A percentile compares a stretch with the other conserved stretches of the same genome.
Conservation (phyloP, 345 rosid species). For the Diplotaxis tenuifolia region DNA sequence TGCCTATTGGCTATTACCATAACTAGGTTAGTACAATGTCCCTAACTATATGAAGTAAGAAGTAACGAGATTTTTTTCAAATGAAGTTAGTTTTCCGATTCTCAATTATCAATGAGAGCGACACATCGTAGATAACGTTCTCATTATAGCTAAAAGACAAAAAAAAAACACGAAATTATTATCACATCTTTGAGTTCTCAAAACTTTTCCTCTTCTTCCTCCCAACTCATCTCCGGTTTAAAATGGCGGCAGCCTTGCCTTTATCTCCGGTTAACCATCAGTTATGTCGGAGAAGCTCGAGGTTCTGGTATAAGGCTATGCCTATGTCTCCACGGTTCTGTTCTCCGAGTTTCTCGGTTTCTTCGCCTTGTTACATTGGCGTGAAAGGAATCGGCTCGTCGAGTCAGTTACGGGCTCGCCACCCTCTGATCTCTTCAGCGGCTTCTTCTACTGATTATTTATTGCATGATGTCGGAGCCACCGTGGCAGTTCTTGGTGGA, state of each 20-base stretch:
- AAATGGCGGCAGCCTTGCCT: constrained; percentile 16
- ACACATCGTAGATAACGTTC: constrained; percentile 17
- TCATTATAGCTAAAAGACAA: not conserved
- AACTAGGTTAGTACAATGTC: not conserved
- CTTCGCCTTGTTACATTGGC: constrained; percentile 17
- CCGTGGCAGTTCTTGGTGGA: constrained; percentile 65
- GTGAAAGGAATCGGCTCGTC: not conserved
- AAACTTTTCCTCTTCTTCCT: not conserved
- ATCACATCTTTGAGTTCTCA: not conserved
- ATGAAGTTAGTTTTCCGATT: not conserved
- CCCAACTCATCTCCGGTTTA: not conserved
- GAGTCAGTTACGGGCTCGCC: constrained; percentile 24
- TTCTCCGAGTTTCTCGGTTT: constrained; percentile 6
- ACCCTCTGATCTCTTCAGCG: constrained; percentile 15
- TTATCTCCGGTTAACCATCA: constrained; percentile 24
- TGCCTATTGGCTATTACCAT: not conserved
- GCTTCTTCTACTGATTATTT: constrained; percentile 31
- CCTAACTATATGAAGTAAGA: not conserved
- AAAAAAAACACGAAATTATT: not conserved
- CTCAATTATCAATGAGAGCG: not conserved
- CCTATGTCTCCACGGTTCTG: constrained; percentile 18
- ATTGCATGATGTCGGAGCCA: constrained; percentile 65
- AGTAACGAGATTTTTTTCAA: not conserved
- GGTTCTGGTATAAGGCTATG: not conserved
- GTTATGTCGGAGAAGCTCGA: constrained; percentile 9